phyloP scores from a whole-genome alignment of 495 filamentous ascomycete genomes.

The Chaetomium tenue region DNA sequence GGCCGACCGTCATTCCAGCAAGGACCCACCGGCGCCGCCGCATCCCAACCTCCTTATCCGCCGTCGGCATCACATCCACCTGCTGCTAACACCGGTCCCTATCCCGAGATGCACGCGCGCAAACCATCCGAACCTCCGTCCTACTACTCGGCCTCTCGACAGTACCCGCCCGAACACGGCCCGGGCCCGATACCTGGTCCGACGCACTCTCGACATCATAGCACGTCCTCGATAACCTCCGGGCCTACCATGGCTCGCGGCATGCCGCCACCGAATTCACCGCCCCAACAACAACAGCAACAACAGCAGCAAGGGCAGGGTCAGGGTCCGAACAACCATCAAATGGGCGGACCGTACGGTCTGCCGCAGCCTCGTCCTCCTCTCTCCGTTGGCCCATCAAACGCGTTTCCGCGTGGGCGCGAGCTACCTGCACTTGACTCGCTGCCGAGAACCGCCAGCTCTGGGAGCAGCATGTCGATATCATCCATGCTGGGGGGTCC shows the following conservation, averaged over 20 bases:
- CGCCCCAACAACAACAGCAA: conserved; percentile 46
- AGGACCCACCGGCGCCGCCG: conserved; percentile 22
- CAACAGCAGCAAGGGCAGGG: conserved; percentile 42
- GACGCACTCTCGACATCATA: conserved; percentile 53
- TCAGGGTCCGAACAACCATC: conserved; percentile 43
- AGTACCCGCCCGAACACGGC: conserved; percentile 48
- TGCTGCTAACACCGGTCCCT: conserved; percentile 33
- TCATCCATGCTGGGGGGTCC: conserved; percentile 85
- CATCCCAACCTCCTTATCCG: conserved; percentile 36
- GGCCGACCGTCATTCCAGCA: conserved; percentile 38
- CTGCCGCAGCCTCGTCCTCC: conserved; percentile 51
- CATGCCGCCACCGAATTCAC: conserved; percentile 54
- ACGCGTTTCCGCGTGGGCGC: conserved; percentile 50
- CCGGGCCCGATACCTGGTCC: conserved; percentile 44
- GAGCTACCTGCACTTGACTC: conserved; percentile 56
- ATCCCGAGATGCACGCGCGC: conserved; percentile 50
- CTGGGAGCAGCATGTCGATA: conserved; percentile 89
- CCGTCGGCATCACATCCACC: conserved; percentile 29
- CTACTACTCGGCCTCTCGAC: conserved; percentile 46
- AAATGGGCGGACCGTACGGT: conserved; percentile 46
- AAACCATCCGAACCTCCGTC: conserved; percentile 48
- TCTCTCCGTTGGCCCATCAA: conserved; percentile 53
- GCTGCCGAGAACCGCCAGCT: conserved; percentile 43
- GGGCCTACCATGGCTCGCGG: conserved; percentile 46
- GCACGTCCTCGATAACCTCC: conserved; percentile 51